These are phyloP conservation scores for Periconia sp. DNA, from an alignment of 2,329 filamentous ascomycete species.

Conservation along the genomic window DNA sequence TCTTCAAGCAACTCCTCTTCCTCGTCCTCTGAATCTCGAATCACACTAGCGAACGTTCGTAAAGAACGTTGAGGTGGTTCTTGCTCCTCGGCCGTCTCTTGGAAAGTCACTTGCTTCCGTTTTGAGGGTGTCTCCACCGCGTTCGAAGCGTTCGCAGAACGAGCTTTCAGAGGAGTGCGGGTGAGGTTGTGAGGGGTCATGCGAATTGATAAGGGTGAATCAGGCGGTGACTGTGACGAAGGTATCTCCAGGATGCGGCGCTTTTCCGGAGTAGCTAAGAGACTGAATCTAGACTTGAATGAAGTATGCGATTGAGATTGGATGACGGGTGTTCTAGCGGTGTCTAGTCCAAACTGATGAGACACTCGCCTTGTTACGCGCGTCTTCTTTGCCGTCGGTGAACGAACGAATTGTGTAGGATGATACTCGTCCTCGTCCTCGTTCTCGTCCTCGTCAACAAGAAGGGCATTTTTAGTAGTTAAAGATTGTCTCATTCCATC, in stretches of 20 bases:
- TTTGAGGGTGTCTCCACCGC: constrained; percentile 35
- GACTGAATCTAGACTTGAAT: constrained; percentile 30
- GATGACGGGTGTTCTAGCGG: too few species aligned
- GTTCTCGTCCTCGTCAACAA: constrained; percentile 1
- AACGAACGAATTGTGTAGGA: constrained; percentile 36
- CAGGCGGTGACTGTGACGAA: constrained; percentile 44
- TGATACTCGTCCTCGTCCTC: constrained; percentile 32
- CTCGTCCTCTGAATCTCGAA: constrained; percentile 44
- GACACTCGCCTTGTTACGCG: constrained; percentile 13
- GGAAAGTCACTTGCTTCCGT: constrained; percentile 37
- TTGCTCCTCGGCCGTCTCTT: constrained; percentile 14
- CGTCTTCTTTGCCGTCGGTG: constrained; percentile 19
- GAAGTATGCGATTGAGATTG: too few species aligned
- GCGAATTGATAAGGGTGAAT: constrained; percentile 37
- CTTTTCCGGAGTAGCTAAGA: constrained; percentile 41
- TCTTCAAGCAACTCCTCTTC: constrained; percentile 29
- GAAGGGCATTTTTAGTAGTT: neutral
- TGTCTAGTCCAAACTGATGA: too few species aligned
- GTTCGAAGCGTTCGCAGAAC: constrained; percentile 13
- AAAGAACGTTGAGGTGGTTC: constrained; percentile 20
- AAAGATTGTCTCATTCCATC: too few species aligned
- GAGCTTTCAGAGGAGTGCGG: constrained; percentile 21
- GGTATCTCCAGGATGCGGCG: constrained; percentile 37
- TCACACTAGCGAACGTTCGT: constrained; percentile 34
- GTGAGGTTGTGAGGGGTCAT: constrained; percentile 22